Conservation (phyloP, 257 asterid species). For the Capsicum pubescens region DNA sequence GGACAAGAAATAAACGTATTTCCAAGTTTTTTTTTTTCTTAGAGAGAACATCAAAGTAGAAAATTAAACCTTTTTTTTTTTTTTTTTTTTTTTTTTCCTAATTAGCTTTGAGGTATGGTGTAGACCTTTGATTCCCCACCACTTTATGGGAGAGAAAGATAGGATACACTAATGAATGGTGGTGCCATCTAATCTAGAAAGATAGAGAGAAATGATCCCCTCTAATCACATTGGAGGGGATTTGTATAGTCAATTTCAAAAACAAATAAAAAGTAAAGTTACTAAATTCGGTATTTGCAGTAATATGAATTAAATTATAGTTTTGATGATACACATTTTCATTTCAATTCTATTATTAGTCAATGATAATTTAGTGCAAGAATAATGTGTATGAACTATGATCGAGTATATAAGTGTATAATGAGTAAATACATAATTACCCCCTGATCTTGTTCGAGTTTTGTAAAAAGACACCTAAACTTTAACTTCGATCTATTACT, state of each 20-base stretch:
- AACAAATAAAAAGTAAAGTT: too few species aligned
- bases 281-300: too few species aligned
- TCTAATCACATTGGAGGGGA: not conserved
- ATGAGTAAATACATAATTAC: too few species aligned
- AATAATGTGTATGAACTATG: too few species aligned
- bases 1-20: not conserved
- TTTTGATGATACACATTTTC: not conserved
- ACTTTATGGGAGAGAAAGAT: not conserved
- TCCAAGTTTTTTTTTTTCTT: not conserved
- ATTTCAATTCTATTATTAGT: not conserved
- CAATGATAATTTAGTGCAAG: not conserved
- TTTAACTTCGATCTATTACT: too few species aligned
- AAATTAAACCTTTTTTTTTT: not conserved
- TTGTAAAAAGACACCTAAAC: too few species aligned
- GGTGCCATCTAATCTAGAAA: not conserved
- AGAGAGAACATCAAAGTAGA: not conserved
- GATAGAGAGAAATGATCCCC: not conserved
- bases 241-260: not conserved
- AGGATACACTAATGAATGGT: not conserved
- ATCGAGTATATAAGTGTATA: too few species aligned
- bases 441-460: too few species aligned
- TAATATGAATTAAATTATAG: not conserved
- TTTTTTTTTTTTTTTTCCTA: not conserved
- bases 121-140: not conserved
- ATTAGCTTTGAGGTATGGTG: not conserved